Percentiles rank a stretch among this genome's conserved stretches.
Evolutionary conservation across 441 rosid genomes (phyloP).

Genomic region (Mallotus repandus): DNA sequence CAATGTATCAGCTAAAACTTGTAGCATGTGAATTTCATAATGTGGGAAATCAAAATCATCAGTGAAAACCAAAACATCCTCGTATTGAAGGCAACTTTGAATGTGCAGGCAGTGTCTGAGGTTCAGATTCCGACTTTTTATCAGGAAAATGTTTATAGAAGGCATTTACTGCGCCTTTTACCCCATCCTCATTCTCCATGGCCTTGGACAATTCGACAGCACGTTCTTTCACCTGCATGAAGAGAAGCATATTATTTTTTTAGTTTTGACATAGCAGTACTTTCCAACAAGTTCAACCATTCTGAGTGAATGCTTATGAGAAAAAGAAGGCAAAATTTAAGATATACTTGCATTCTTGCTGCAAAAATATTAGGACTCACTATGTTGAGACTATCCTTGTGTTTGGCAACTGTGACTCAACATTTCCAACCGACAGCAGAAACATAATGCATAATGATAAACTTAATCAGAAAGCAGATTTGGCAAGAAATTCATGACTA

Average conservation of each 20-base stretch:
- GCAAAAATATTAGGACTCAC: background rate
- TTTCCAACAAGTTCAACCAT: background rate
- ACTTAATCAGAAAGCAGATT: background rate
- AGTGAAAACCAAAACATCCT: conserved; percentile 75
- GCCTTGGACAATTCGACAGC: conserved; percentile 81
- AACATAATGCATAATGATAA: background rate
- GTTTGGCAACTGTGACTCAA: background rate
- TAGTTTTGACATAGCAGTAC: background rate
- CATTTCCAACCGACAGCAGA: background rate
- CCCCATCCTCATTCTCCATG: conserved; percentile 97
- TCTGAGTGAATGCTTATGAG: background rate
- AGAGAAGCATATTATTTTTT: background rate
- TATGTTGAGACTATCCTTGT: background rate
- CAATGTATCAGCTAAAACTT: background rate
- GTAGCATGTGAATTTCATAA: background rate
- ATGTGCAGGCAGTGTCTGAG: conserved; percentile 34
- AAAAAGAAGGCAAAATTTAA: background rate
- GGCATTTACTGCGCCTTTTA: conserved; percentile 86
- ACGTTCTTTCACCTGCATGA: conserved; percentile 66
- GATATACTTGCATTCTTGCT: background rate
- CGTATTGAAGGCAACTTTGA: conserved; percentile 47
- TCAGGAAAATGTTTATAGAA: conserved; percentile 85
- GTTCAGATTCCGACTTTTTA: conserved; percentile 28
- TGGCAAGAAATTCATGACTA: conserved; percentile 11
- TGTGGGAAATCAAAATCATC: conserved; percentile 9